phyloP scores from a whole-genome alignment of 2,329 filamentous ascomycete genomes.

The Ceratocystis eucalypticola region DNA sequence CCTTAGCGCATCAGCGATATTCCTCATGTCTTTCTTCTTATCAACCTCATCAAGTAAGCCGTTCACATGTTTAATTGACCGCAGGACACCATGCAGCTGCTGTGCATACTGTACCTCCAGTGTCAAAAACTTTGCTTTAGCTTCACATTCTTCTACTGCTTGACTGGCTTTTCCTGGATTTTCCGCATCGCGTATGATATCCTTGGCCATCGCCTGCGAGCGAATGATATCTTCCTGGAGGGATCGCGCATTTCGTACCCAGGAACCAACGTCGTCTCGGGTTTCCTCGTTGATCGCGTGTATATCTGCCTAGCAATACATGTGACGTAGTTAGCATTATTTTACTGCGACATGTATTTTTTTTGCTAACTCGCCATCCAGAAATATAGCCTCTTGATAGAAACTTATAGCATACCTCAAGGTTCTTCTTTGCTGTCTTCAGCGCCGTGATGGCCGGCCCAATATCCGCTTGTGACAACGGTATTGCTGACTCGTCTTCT shows the following conservation, averaged over 20 bases:
- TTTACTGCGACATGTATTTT: not conserved
- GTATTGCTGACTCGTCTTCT: slow-evolving; percentile 28
- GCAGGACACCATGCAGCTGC: slow-evolving; percentile 40
- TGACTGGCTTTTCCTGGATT: slow-evolving; percentile 42
- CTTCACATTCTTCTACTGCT: slow-evolving; percentile 38
- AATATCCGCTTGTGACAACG: slow-evolving; percentile 29
- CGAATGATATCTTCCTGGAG: slow-evolving; percentile 75
- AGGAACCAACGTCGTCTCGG: slow-evolving; percentile 66
- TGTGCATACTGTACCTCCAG: slow-evolving; percentile 46
- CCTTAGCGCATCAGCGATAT: slow-evolving; percentile 43
- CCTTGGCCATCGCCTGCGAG: slow-evolving; percentile 63
- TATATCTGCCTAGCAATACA: slow-evolving; percentile 47
- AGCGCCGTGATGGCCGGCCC: slow-evolving; percentile 31
- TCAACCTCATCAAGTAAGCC: slow-evolving; percentile 50
- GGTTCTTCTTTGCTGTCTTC: slow-evolving; percentile 26
- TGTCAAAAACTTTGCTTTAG: slow-evolving; percentile 42
- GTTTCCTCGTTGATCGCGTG: slow-evolving; percentile 62
- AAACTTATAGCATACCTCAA: slow-evolving; percentile 28
- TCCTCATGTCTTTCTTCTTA: slow-evolving; percentile 37
- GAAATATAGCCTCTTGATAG: not conserved
- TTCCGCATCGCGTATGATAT: slow-evolving; percentile 68
- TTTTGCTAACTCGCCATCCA: not conserved
- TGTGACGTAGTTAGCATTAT: slow-evolving; percentile 5
- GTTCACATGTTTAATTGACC: slow-evolving; percentile 42
- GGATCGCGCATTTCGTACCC: slow-evolving; percentile 72